Conservation (phyloP, 169 alveolate species). For the Theileria annulata region DNA sequence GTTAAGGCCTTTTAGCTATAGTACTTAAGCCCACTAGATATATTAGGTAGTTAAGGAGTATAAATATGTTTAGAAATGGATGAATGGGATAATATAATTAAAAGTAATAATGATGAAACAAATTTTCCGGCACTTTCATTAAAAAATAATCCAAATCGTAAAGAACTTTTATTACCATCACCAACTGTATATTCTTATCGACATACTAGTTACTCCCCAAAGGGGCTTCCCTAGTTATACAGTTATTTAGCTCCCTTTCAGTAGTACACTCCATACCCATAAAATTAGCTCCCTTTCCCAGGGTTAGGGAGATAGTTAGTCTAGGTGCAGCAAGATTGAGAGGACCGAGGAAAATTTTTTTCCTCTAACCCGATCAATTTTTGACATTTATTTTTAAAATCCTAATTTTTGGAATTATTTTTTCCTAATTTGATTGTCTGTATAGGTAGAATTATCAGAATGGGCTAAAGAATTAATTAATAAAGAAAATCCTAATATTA, state of each 20-base stretch:
- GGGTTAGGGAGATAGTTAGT: too few species aligned
- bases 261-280: too few species aligned
- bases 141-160: constrained; percentile 31
- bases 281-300: too few species aligned
- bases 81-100: constrained; percentile 50
- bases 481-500: constrained; percentile 29
- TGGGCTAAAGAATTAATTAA: constrained; percentile 60
- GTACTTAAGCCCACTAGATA: too few species aligned
- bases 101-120: constrained; percentile 31
- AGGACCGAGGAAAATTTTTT: constrained; percentile 11
- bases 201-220: too few species aligned
- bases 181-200: not conserved
- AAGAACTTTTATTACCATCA: not conserved
- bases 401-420: too few species aligned
- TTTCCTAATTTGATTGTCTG: too few species aligned
- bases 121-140: constrained; percentile 66
- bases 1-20: too few species aligned
- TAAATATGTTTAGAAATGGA: not conserved
- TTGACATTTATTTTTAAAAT: not conserved
- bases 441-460: constrained; percentile 61
- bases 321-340: not conserved
- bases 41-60: too few species aligned
- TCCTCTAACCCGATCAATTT: not conserved
- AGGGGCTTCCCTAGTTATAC: too few species aligned
- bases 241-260: too few species aligned